Evolutionary conservation across 257 asterid genomes (phyloP).

Genomic region (Solanum acaule): DNA sequence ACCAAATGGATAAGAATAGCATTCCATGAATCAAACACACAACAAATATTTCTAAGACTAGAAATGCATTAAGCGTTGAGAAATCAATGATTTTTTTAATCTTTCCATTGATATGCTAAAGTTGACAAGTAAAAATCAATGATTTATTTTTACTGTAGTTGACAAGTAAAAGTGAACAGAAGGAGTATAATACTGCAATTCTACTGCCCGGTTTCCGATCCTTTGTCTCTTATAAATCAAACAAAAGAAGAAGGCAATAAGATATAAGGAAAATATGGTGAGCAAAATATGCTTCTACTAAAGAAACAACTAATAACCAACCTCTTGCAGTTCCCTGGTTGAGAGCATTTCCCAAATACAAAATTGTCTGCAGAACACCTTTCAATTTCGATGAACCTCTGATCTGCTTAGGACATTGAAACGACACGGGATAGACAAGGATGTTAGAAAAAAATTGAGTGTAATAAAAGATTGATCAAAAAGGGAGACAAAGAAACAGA

Average conservation of each 20-base stretch:
- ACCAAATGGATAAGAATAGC: neutral
- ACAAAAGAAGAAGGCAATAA: neutral
- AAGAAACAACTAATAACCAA: neutral
- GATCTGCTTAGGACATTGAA: slow-evolving; percentile 38
- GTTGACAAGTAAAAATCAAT: neutral
- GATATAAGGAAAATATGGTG: neutral
- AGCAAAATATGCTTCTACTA: neutral
- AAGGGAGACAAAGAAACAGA: slow-evolving; percentile 2
- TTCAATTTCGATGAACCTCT: slow-evolving; percentile 67
- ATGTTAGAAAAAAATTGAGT: neutral
- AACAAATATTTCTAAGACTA: neutral
- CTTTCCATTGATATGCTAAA: neutral
- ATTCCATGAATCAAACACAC: neutral
- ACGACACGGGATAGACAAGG: neutral
- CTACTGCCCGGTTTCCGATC: neutral
- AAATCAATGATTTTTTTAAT: neutral
- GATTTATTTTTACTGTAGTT: neutral
- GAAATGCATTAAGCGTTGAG: neutral
- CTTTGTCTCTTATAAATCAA: neutral
- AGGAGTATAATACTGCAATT: neutral
- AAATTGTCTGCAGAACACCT: slow-evolving; percentile 75
- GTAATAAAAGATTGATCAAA: neutral
- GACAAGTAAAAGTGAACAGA: neutral
- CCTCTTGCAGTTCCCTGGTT: slow-evolving; percentile 96
- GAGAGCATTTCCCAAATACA: slow-evolving; percentile 78